Base-by-base conservation (phyloP, 1,284 basidiomycete genomes). In the Trichosporon asahii region DNA sequence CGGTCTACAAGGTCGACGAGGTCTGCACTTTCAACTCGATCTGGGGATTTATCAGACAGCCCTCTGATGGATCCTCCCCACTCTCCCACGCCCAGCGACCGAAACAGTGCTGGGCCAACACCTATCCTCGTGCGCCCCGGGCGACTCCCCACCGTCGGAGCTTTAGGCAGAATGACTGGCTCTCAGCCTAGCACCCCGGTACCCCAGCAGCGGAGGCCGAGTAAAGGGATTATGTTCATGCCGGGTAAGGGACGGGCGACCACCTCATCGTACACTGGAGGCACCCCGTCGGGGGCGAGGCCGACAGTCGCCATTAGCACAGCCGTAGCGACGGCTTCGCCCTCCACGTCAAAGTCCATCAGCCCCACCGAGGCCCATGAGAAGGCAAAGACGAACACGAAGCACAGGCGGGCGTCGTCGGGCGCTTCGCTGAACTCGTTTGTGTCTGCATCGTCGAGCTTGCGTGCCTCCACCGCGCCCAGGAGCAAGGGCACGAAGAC, bases 41-140 rank as follows among this genome's bases (percentile, higher is more conserved):
- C 57, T 31, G 57, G 57, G 27, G 57, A 61, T 33, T 31, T 61
- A n/a, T 61, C 57, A 18, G 57, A 61, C 57, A 61, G 57, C 57
- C 57, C 57, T 31, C 57, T 61, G 27, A n/a, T 31, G 57, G 57
- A 61, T n/a, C 6, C 18, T 21, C 57, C 57, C 27, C 57, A 31
- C n/a, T 61, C 57, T 31, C 57, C 57, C 29, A 61, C 57, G 57
- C 29, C 29, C 57, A 61, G 57, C 57, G 57, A 61, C 14, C 25
- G 27, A 60, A 61, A 18, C 29, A 31, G 57, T 31, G 27, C 29
- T 3, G 27, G 29, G 11, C 29, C 57, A 7, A 61, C 57, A 2
- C 57, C 57, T 7, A 61, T 61, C 18, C 57, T 61, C 18, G 57
- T 61, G 27, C 57, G 57, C 57, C 57, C 57, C 29, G 57, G 57